These are phyloP conservation scores for Phaeosphaeria sp. DNA, from an alignment of 2,329 filamentous ascomycete genomes.

Conservation along the genomic window DNA sequence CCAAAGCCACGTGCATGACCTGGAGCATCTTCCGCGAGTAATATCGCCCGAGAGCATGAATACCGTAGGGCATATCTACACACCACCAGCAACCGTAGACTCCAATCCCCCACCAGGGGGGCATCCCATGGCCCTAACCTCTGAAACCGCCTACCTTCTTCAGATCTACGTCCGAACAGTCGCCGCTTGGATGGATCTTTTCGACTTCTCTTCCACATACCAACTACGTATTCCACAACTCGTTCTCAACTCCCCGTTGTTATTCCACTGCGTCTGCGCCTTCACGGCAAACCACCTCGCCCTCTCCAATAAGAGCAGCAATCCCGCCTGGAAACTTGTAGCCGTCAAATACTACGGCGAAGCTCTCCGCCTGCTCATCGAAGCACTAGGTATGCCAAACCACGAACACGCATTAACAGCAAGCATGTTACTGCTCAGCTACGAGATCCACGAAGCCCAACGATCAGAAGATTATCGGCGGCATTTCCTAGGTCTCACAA, in stretches of 20 bases:
- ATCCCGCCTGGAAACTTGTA: constrained; percentile 39
- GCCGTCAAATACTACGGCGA: constrained; percentile 40
- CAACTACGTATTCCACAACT: constrained; percentile 37
- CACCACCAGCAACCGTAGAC: constrained; percentile 14
- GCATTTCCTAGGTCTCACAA: constrained; percentile 40
- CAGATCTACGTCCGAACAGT: constrained; percentile 42
- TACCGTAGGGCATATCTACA: constrained; percentile 12
- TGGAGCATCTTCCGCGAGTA: constrained; percentile 24
- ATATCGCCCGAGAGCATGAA: constrained; percentile 15
- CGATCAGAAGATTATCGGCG: constrained; percentile 36
- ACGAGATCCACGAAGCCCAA: constrained; percentile 38
- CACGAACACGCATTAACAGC: constrained; percentile 40
- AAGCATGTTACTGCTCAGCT: constrained; percentile 43
- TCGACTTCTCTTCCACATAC: constrained; percentile 30
- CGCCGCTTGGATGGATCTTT: constrained; percentile 45
- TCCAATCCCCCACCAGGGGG: constrained; percentile 5
- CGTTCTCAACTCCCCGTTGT: constrained; percentile 35
- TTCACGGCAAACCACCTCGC: constrained; percentile 45
- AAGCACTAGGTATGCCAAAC: constrained; percentile 30
- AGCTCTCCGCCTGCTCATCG: constrained; percentile 37
- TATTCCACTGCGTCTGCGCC: constrained; percentile 44
- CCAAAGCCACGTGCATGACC: constrained; percentile 27
- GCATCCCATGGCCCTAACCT: constrained; percentile 20
- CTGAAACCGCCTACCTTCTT: constrained; percentile 41
- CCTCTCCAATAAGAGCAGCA: constrained; percentile 26